phyloP scores from a whole-genome alignment of 257 asterid genomes.

The Solanum arcanum region DNA sequence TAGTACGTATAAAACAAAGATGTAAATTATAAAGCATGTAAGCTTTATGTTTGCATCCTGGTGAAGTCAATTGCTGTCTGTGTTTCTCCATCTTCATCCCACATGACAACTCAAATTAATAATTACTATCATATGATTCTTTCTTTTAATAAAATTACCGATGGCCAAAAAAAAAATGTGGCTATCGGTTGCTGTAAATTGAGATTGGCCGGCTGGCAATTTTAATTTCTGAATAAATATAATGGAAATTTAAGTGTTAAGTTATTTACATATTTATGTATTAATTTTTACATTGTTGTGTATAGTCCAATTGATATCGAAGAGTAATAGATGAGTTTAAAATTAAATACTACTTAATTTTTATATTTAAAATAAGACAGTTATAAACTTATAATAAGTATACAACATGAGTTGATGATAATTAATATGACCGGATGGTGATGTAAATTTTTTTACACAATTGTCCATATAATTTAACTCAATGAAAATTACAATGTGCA shows the following conservation, averaged over 20 bases:
- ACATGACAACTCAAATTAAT: background rate
- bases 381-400: background rate
- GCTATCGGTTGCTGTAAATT: background rate
- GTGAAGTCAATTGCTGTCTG: background rate
- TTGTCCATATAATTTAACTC: background rate
- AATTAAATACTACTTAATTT: background rate
- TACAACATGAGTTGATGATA: background rate
- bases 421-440: background rate
- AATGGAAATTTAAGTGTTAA: background rate
- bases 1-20: background rate
- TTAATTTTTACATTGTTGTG: background rate
- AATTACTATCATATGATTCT: background rate
- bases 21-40: background rate
- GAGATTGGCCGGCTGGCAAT: background rate
- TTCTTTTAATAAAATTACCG: background rate
- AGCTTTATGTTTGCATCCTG: background rate
- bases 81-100: constrained; percentile 1
- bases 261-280: background rate
- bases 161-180: background rate
- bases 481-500: background rate
- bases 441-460: background rate
- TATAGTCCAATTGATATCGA: background rate
- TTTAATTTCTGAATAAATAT: background rate
- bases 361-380: background rate
- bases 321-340: background rate